Evolutionary conservation across 169 alveolate species (phyloP), one percentile per base, ranked within the genome.

Genomic region (Cryptosporidium ubiquitum): DNA sequence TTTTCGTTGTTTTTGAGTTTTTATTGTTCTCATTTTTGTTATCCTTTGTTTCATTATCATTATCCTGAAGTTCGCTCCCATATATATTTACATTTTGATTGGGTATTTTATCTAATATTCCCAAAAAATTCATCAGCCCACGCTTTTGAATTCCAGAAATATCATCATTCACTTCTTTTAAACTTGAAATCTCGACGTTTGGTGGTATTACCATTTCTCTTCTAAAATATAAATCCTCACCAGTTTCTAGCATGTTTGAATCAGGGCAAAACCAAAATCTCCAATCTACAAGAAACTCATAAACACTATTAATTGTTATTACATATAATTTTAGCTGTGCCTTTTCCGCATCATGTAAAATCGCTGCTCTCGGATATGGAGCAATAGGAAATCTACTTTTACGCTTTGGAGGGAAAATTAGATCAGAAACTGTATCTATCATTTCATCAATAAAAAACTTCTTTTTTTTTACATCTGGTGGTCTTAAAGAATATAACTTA

Each of bases 191-290:
- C 20, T 79, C 89, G 3, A 42, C 16, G 14, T 20, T 69, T 40
- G 75, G 89, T 60, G 89, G 75, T 66, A 79, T 44, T 52, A 40
- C 61, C 75, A 79, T 79, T 29, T 79, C 89, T 10, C 68, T 37
- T 79, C 89, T 79, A 47, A 79, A 64, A 40, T 79, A 79, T 42
- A 79, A 52, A 64, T 79, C 89, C 12, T 79, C 89, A n/a, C 47
- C 49, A 10, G 89, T 79, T n/a, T 58, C 75, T 14, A 79, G 51
- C 89, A 79, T 79, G 14, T n/a, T 58, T 61, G 89, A 79, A 79
- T 79, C 89, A 29, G 89, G 89, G 5, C 69, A 79, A 33, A 79
- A 79, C 89, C 89, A 79, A 61, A 44, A 79, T 64, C 75, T 58
- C 89, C 89, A 79, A 33, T 79, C 75, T 26, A 61, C 68, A 40